A percentile compares a stretch with the other conserved stretches of the same genome.
Evolutionary conservation across 164 flowering plant genomes (phyloP).

Genomic region (Akebia trifoliata): DNA sequence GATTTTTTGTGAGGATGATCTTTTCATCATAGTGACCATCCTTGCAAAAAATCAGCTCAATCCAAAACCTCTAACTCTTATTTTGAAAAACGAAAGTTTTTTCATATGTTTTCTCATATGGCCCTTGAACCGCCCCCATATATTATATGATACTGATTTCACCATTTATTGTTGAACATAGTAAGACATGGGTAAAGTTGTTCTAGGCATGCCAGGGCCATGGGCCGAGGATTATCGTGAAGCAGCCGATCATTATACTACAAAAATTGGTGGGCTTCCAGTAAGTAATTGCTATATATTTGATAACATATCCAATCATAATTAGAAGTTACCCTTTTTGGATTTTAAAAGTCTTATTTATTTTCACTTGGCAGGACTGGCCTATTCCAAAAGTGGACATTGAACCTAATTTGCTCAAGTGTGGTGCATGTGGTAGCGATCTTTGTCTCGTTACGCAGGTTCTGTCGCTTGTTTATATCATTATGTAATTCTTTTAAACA

Average conservation of each 20-base stretch:
- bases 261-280: constrained; percentile 88
- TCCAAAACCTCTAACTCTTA: no score
- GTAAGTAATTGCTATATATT: constrained; percentile 30
- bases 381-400: constrained; percentile 33
- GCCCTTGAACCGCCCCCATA: no score
- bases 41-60: no score
- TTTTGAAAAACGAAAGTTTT: no score
- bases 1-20: no score
- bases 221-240: constrained; percentile 76
- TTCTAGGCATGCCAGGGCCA: constrained; percentile 84
- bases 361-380: constrained; percentile 55
- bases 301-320: not conserved
- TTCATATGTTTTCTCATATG: no score
- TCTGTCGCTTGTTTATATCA: not conserved
- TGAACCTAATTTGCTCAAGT: constrained; percentile 37
- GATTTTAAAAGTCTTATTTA: not conserved
- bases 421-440: constrained; percentile 47
- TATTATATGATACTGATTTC: no score
- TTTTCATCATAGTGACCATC: no score
- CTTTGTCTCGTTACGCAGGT: constrained; percentile 82
- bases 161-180: no score
- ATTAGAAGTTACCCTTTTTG: not conserved
- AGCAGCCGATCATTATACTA: constrained; percentile 67
- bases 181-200: constrained; percentile 43
- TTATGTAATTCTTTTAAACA: not conserved